A percentile compares a stretch with the other conserved stretches of the same genome.
phyloP scores from a whole-genome alignment of 2,329 filamentous ascomycete species.

The Fusarium oxysporum region DNA sequence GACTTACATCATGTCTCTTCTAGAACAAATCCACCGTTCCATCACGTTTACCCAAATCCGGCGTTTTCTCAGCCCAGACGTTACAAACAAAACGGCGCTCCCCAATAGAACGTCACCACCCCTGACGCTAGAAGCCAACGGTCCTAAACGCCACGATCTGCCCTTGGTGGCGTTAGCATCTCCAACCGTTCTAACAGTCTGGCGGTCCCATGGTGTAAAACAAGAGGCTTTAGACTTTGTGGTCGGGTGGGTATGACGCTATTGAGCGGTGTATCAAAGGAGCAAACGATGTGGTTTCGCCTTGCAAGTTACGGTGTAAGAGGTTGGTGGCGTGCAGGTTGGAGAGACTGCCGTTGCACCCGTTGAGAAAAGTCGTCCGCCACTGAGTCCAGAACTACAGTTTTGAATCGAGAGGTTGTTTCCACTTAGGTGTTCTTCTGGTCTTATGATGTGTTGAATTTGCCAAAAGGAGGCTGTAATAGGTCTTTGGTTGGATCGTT shows the following conservation, averaged over 20 bases:
- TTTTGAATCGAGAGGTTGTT: slow-evolving; percentile 2
- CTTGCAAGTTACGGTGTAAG: slow-evolving; percentile 17
- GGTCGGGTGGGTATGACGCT: background rate
- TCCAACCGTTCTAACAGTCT: slow-evolving; percentile 14
- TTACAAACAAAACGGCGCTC: slow-evolving; percentile 21
- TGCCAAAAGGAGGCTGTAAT: background rate
- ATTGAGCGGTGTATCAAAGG: slow-evolving; percentile 2
- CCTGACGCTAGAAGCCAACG: slow-evolving; percentile 31
- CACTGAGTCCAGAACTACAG: slow-evolving; percentile 14
- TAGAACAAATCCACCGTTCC: slow-evolving; percentile 11
- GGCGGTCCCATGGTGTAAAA: background rate
- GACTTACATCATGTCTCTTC: slow-evolving; percentile 20
- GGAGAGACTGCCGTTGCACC: background rate
- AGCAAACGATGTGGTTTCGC: background rate
- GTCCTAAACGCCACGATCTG: slow-evolving; percentile 32
- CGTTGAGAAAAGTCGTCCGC: slow-evolving; percentile 1
- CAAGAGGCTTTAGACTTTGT: slow-evolving; percentile 13
- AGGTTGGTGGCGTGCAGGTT: slow-evolving; percentile 1
- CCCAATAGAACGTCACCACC: slow-evolving; percentile 10
- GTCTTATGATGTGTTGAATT: slow-evolving; percentile 14
- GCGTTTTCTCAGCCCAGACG: slow-evolving; percentile 14
- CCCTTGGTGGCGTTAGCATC: slow-evolving; percentile 27
- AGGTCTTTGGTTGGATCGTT: background rate
- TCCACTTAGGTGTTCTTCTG: slow-evolving; percentile 14
- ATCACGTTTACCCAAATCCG: slow-evolving; percentile 28